These are phyloP conservation scores for Oryza glumipatula DNA, from an alignment of 176 grass and related monocot genomes.

Conservation along the genomic window DNA sequence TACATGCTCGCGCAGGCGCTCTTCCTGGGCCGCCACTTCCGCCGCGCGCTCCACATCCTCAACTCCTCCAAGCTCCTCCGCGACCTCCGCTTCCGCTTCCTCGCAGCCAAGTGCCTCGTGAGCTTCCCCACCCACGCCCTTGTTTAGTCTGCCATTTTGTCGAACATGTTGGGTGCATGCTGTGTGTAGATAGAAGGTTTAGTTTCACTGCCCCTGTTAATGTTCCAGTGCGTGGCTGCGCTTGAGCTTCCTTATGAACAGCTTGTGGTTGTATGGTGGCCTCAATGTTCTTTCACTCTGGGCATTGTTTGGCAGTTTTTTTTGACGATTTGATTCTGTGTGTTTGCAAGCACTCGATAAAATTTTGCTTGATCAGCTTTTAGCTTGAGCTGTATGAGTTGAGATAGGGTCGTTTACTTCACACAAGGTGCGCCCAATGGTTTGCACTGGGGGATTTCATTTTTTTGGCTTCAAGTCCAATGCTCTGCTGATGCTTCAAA, in stretches of 20 bases:
- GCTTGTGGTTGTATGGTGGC: neutral
- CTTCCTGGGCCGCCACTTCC: slow-evolving; percentile 78
- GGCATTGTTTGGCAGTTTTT: neutral
- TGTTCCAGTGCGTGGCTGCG: neutral
- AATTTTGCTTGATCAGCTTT: slow-evolving; percentile 6
- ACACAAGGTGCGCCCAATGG: neutral
- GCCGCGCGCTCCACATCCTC: slow-evolving; percentile 90
- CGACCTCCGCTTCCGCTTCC: slow-evolving; percentile 86
- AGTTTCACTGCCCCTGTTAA: neutral
- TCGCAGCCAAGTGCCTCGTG: slow-evolving; percentile 95
- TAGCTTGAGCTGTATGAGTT: neutral
- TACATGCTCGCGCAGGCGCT: slow-evolving; percentile 97
- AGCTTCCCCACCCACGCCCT: neutral
- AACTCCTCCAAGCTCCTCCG: slow-evolving; percentile 72
- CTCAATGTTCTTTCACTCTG: slow-evolving; percentile 2
- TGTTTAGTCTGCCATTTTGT: neutral
- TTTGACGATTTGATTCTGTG: slow-evolving; percentile 17
- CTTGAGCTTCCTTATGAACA: neutral
- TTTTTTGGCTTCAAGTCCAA: neutral
- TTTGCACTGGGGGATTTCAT: neutral
- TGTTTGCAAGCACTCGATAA: neutral
- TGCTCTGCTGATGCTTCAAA: neutral
- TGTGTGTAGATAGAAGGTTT: neutral
- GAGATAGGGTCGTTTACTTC: neutral
- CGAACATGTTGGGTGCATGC: neutral